Percentiles rank a stretch among this genome's conserved stretches.
Conservation (phyloP, 495 filamentous ascomycete genomes). For the Glonium stellatum region DNA sequence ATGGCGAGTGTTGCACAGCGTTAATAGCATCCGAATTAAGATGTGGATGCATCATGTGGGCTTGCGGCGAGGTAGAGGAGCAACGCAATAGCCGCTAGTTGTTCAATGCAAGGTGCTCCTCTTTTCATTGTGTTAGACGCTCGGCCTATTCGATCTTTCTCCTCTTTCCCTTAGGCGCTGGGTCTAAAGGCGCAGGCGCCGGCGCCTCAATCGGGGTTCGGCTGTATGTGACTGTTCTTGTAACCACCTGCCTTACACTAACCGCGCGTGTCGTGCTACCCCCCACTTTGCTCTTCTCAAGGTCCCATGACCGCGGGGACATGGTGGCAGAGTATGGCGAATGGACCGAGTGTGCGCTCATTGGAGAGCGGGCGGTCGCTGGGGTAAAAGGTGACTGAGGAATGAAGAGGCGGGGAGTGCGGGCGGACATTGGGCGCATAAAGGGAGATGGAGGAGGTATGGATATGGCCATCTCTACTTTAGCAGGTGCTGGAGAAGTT, state of each 20-base stretch:
- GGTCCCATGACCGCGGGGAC: constrained; percentile 55
- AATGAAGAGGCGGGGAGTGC: constrained; percentile 49
- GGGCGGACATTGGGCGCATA: constrained; percentile 51
- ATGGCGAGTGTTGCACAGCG: too few species aligned
- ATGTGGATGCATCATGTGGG: not conserved
- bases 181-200: constrained; percentile 48
- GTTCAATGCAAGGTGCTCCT: not conserved
- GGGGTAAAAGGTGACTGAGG: constrained; percentile 55
- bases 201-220: constrained; percentile 39
- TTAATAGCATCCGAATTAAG: too few species aligned
- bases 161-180: constrained; percentile 69
- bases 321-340: constrained; percentile 38
- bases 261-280: constrained; percentile 40
- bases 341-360: constrained; percentile 43
- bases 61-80: not conserved
- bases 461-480: constrained; percentile 12
- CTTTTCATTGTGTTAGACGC: not conserved
- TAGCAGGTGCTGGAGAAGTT: constrained; percentile 17
- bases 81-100: not conserved
- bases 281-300: constrained; percentile 41
- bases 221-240: constrained; percentile 64
- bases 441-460: constrained; percentile 41
- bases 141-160: constrained; percentile 53
- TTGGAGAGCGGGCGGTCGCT: constrained; percentile 42
- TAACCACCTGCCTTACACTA: constrained; percentile 60